Conservation (phyloP, 495 filamentous ascomycete genomes). For the Neurospora pannonica region DNA sequence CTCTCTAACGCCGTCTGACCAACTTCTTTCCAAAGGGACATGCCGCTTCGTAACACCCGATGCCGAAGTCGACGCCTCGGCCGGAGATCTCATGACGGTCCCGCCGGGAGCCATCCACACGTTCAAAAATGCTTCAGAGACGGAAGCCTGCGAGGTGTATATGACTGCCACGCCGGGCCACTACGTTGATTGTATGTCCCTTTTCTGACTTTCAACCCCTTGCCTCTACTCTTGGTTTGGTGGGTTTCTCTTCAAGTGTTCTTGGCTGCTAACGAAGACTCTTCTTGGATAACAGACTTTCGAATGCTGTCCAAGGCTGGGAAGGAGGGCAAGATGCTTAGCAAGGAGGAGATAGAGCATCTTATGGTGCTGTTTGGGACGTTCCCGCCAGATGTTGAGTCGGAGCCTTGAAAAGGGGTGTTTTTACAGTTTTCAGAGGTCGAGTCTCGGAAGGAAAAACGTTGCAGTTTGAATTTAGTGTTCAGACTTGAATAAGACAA, state of each 20-base stretch:
- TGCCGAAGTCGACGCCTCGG: constrained; percentile 32
- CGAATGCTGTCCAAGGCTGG: constrained; percentile 23
- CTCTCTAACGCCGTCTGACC: neutral
- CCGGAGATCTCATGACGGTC: constrained; percentile 44
- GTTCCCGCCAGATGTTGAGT: constrained; percentile 23
- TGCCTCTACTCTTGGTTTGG: neutral
- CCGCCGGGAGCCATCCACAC: constrained; percentile 42
- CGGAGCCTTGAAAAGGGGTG: constrained; percentile 13
- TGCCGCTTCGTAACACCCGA: constrained; percentile 32
- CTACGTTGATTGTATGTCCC: neutral
- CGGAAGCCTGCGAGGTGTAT: constrained; percentile 43
- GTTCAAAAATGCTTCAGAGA: constrained; percentile 43
- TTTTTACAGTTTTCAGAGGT: neutral
- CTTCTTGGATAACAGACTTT: constrained; percentile 11
- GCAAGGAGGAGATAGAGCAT: constrained; percentile 12
- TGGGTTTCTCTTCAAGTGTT: neutral
- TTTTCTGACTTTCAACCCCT: neutral
- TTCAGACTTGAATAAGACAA: neutral
- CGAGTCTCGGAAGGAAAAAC: neutral
- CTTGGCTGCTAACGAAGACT: neutral
- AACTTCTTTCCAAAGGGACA: constrained; percentile 6
- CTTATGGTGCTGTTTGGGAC: constrained; percentile 29
- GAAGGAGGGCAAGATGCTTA: constrained; percentile 11
- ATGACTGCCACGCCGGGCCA: constrained; percentile 44
- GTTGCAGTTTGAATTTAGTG: neutral